Base-by-base conservation (phyloP, 2,329 filamentous ascomycete species). In the Anthostomella pinea region DNA sequence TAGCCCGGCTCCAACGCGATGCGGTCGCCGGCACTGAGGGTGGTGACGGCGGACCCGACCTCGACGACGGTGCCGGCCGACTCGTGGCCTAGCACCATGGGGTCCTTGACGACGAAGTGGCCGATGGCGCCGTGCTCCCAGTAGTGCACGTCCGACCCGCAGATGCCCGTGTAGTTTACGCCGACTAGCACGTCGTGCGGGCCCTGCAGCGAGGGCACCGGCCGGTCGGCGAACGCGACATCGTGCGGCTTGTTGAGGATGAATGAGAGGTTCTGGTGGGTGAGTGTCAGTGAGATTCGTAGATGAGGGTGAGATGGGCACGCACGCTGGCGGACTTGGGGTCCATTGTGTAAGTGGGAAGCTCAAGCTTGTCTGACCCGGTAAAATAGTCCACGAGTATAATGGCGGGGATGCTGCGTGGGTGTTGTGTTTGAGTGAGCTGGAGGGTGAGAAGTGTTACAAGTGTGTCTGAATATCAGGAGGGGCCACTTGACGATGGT, bases 1-100 rank as follows among this genome's bases (percentile, higher is more conserved):
- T 87, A 77, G 33, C 91, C 91, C 10, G 94, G 91, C 72, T 97
- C 91, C 26, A 97, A 71, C n/a, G 91, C 89, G 14, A 96, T 84
- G 52, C 86, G 82, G 66, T 96, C 90, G 39, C 90, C 90, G 8
- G 73, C 58, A 49, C 77, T 68, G 45, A 95, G 77, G 20, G 64
- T 66, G 27, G 68, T 79, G 5, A 88, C 83, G 9, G 68, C 68
- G 2, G 73, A 59, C 14, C 88, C 89, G 25, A 87, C 70, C 29
- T 77, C 75, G 35, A 88, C 79, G 25, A 97, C 73, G 18, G 86
- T 83, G 41, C 89, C 90, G 7, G 87, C 77, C 10, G 88, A 90
- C 56, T 77, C 73, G 62, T 77, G 73, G 58, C 76, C 76, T 1
- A 95, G 79, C 10, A 88, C 83, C 73, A 95, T 83, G 45, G 89